These are phyloP conservation scores for Colletotrichum chrysophilum DNA, from an alignment of 2,329 filamentous ascomycete species.

Conservation along the genomic window DNA sequence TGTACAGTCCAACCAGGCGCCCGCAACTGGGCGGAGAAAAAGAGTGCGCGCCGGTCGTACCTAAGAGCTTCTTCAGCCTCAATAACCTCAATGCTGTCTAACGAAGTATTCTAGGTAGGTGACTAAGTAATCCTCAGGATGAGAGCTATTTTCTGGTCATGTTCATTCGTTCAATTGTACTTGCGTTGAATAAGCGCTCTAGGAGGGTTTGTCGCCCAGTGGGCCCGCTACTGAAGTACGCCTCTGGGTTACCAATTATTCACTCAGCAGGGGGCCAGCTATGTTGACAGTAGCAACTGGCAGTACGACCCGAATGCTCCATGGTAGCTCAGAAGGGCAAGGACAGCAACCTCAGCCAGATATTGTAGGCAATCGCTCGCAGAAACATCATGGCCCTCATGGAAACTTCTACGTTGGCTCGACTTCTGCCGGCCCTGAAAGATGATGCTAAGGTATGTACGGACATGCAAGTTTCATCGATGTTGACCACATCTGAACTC, in stretches of 20 bases:
- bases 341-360: not conserved
- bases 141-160: not conserved
- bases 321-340: not conserved
- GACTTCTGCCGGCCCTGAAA: not conserved
- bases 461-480: not conserved
- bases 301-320: not conserved
- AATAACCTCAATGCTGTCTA: not conserved
- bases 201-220: not conserved
- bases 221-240: not conserved
- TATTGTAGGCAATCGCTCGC: not conserved
- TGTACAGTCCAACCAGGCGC: not conserved
- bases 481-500: not conserved
- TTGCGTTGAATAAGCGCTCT: not conserved
- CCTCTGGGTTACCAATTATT: not conserved
- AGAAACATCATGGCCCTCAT: not conserved
- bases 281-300: not conserved
- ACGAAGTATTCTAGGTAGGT: not conserved
- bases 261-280: not conserved
- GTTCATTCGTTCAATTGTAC: not conserved
- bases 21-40: not conserved
- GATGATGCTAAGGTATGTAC: not conserved
- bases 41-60: not conserved
- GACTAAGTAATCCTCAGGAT: not conserved
- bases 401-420: not conserved
- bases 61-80: not conserved